Evolutionary conservation across 2,329 filamentous ascomycete genomes (phyloP).

Genomic region (Pseudocercospora fuligena): DNA sequence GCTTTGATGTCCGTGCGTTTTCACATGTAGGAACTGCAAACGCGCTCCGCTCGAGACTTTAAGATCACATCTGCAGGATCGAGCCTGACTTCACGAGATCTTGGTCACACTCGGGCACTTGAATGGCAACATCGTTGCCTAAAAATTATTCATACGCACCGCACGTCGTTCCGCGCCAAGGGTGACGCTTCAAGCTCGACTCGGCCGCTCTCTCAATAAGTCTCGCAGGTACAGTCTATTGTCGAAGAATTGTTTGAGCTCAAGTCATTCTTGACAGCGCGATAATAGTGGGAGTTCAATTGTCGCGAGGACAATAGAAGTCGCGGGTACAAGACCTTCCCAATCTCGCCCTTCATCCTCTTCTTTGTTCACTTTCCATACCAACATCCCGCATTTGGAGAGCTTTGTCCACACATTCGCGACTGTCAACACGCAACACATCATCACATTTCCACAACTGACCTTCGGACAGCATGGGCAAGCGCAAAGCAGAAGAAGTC

Average conservation of each 20-base stretch:
- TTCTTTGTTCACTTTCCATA: constrained; percentile 1
- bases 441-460: neutral
- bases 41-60: too few relatives aligned
- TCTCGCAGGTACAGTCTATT: neutral
- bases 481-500: neutral
- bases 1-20: too few relatives aligned
- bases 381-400: neutral
- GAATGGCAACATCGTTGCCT: neutral
- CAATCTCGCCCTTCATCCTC: neutral
- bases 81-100: neutral
- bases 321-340: neutral
- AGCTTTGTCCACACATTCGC: neutral
- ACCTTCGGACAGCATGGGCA: neutral
- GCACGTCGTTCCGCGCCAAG: neutral
- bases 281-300: neutral
- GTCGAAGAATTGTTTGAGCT: neutral
- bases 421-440: neutral
- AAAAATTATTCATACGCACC: neutral
- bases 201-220: neutral
- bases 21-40: too few relatives aligned
- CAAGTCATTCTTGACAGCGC: neutral
- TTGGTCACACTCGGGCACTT: neutral
- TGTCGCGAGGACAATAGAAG: neutral
- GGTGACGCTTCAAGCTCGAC: too few relatives aligned
- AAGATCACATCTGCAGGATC: neutral